Evolutionary conservation across 2,329 filamentous ascomycete species (phyloP).

Genomic region (Aureobasidium sp.): DNA sequence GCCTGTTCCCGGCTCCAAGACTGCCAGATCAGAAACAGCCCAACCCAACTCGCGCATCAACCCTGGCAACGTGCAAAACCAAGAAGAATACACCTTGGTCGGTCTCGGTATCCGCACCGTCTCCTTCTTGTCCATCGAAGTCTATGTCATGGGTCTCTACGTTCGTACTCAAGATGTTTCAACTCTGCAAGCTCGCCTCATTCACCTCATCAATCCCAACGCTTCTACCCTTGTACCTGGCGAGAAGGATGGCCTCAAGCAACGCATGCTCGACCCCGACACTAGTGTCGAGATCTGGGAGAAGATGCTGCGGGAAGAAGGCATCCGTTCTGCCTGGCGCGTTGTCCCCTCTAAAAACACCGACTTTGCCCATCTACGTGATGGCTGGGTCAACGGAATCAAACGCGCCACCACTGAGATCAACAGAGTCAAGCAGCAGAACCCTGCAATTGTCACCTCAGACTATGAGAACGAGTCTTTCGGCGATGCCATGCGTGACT

Average conservation of each 20-base stretch:
- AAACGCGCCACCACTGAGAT: constrained; percentile 55
- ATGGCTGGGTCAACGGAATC: constrained; percentile 83
- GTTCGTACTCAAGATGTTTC: constrained; percentile 76
- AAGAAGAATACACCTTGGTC: constrained; percentile 74
- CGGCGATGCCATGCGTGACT: constrained; percentile 62
- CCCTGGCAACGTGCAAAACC: constrained; percentile 27
- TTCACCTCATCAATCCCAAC: constrained; percentile 64
- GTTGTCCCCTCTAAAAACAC: constrained; percentile 89
- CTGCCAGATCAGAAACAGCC: constrained; percentile 13
- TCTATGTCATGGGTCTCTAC: constrained; percentile 93
- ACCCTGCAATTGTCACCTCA: constrained; percentile 22
- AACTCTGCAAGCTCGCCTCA: constrained; percentile 66
- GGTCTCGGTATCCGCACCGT: constrained; percentile 84
- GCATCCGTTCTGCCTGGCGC: constrained; percentile 69
- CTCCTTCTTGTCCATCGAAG: constrained; percentile 71
- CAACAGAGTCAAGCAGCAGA: background rate
- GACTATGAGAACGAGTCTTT: constrained; percentile 67
- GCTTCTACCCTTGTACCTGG: constrained; percentile 76
- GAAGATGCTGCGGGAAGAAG: constrained; percentile 54
- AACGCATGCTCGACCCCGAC: constrained; percentile 59
- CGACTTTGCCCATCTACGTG: constrained; percentile 84
- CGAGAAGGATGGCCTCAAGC: constrained; percentile 68
- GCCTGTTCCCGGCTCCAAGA: constrained; percentile 33
- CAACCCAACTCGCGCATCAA: constrained; percentile 24
- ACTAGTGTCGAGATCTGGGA: constrained; percentile 68